Conservation (phyloP, 805 yeast genomes). For the Teunomyces tritomae region DNA sequence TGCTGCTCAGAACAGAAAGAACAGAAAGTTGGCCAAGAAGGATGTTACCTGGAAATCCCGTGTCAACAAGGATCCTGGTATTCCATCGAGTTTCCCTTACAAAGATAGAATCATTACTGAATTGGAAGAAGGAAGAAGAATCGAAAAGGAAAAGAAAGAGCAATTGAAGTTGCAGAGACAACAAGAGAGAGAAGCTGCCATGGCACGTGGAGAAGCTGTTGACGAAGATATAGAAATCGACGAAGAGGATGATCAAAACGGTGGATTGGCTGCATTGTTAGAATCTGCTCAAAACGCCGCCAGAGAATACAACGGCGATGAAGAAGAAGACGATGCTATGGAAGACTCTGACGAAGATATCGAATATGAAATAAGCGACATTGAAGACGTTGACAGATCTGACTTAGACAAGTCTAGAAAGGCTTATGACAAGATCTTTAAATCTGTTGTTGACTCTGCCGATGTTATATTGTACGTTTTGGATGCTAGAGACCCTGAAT, state of each 20-base stretch:
- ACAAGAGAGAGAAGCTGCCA: conserved; percentile 44
- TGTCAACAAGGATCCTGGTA: conserved; percentile 84
- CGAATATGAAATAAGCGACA: conserved; percentile 43
- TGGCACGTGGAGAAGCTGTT: conserved; percentile 36
- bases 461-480: conserved; percentile 91
- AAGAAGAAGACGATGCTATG: conserved; percentile 23
- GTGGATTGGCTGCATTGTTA: conserved; percentile 77
- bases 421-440: conserved; percentile 92
- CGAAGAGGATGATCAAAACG: conserved; percentile 39
- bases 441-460: conserved; percentile 86
- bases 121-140: conserved; percentile 61
- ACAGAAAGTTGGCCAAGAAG: conserved; percentile 76
- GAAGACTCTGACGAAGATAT: conserved; percentile 40
- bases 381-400: conserved; percentile 40
- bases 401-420: conserved; percentile 76
- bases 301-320: conserved; percentile 62
- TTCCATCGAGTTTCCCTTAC: conserved; percentile 93
- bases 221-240: conserved; percentile 39
- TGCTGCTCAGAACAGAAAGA: conserved; percentile 85
- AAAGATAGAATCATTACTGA: conserved; percentile 77
- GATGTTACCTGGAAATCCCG: conserved; percentile 93
- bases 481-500: conserved; percentile 97
- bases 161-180: conserved; percentile 48
- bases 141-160: conserved; percentile 54
- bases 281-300: conserved; percentile 92